Base-by-base conservation (phyloP, 176 grass and related monocot species). In the Alopecurus myosuroides region DNA sequence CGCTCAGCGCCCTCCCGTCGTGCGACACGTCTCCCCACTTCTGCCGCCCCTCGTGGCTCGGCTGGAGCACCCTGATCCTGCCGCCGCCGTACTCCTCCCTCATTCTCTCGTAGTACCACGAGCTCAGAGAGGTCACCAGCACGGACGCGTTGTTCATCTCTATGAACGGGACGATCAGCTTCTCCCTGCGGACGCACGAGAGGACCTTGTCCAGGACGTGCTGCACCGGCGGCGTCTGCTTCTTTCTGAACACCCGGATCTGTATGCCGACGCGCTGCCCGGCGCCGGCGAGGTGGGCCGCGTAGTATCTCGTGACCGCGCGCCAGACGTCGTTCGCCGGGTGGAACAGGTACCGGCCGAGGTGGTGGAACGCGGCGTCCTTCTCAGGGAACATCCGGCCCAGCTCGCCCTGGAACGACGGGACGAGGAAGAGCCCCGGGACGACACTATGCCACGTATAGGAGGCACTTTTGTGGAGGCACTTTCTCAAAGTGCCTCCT, bases 301-400 rank as follows among this genome's bases (percentile, higher is more conserved):
- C 22, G n/a, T 92, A 65, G 65, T 88, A 95, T 6, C 79, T 37
- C 23, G 76, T 88, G 42, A 95, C 63, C 23, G 56, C 34, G 14
- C 40, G 61, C 93, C 93, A 95, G 6, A 92, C 90, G 17, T 48
- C 41, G 72, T 95, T 95, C 51, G 20, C 29, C n/a, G 93, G 88
- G 60, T 90, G 93, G 83, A 95, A 92, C 3, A 92, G 75, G 70
- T 95, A 95, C 2, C 93, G 77, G 7, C 88, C 90, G 7, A 95
- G 39, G 63, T 92, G 90, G 82, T 90, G 17, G 84, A 92, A 92
- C 12, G 29, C 82, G 14, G 45, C 33, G 22, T 92, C 93, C 44
- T 81, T 92, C 63, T 84, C 76, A 0, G 90, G 88, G 72, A 95
- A 95, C 88, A 96, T 79, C 55, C 36, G 51, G 1, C 41, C 71